Percentiles rank a stretch among this genome's conserved stretches.
phyloP scores from a whole-genome alignment of 2,329 filamentous ascomycete species.

The Aspergillus cejpii region DNA sequence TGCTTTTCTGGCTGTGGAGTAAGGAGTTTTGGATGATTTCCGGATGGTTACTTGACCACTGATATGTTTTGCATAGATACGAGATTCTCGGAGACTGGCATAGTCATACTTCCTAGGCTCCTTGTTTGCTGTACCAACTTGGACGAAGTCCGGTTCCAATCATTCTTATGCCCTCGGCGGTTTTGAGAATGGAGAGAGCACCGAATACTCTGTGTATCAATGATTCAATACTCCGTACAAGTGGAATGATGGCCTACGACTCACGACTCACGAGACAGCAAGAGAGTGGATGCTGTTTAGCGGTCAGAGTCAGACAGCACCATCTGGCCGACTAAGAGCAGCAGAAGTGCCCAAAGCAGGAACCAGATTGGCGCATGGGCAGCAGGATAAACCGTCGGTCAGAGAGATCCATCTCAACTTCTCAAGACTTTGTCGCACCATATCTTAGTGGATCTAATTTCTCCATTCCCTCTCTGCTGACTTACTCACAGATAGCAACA shows the following conservation, averaged over 20 bases:
- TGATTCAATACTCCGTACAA: too few species aligned
- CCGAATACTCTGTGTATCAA: too few species aligned
- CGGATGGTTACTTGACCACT: slow-evolving; percentile 10
- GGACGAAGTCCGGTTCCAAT: too few species aligned
- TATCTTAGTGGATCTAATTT: not conserved
- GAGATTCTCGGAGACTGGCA: not conserved
- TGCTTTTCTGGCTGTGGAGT: not conserved
- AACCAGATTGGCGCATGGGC: slow-evolving; percentile 5
- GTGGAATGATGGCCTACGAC: not conserved
- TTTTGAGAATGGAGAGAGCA: too few species aligned
- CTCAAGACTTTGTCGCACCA: not conserved
- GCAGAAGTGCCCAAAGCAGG: slow-evolving; percentile 26
- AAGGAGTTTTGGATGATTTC: slow-evolving; percentile 1
- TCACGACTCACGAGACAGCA: slow-evolving; percentile 10
- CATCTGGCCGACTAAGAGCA: slow-evolving; percentile 20
- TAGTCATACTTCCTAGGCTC: not conserved
- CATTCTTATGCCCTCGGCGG: too few species aligned
- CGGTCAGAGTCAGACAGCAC: slow-evolving; percentile 22
- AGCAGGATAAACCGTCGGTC: slow-evolving; percentile 8
- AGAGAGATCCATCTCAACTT: not conserved
- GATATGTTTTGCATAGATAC: slow-evolving; percentile 16
- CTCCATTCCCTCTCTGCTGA: not conserved
- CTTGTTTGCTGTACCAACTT: too few species aligned
- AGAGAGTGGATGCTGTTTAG: slow-evolving; percentile 15
- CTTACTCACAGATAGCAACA: not conserved